Evolutionary conservation across 2,329 filamentous ascomycete genomes (phyloP).

Genomic region (Aspergillus tubingensis): DNA sequence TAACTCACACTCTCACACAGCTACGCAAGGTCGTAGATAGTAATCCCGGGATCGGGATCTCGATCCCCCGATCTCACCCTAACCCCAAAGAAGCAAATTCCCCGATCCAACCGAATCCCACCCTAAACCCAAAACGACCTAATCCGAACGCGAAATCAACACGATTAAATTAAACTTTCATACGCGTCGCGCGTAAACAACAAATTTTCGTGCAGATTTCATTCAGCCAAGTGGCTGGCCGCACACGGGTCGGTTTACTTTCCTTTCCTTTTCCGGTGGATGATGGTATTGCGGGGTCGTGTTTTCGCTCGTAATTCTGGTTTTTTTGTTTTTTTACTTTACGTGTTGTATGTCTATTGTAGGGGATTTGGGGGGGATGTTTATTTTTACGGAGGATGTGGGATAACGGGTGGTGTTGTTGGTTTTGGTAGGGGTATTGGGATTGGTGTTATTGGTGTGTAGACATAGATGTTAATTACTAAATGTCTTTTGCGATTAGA

Average conservation of each 20-base stretch:
- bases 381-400: not conserved
- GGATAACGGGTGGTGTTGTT: too few species aligned
- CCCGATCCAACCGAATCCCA: not conserved
- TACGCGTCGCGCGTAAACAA: conserved; percentile 12
- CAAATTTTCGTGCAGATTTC: not conserved
- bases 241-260: not conserved
- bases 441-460: too few species aligned
- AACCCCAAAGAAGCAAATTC: not conserved
- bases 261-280: not conserved
- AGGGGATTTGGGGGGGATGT: not conserved
- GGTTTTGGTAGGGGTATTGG: too few species aligned
- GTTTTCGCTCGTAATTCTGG: too few species aligned
- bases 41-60: too few species aligned
- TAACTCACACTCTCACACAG: not conserved
- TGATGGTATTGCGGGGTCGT: too few species aligned
- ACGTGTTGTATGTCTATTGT: not conserved
- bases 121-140: not conserved
- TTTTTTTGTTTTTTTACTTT: too few species aligned
- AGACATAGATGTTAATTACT: too few species aligned
- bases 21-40: too few species aligned
- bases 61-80: not conserved
- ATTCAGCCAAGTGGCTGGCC: not conserved
- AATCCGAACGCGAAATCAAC: conserved; percentile 22
- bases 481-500: too few species aligned
- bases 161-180: not conserved